Evolutionary conservation across 2,329 filamentous ascomycete species (phyloP).

Genomic region (Pestalotiopsis sp.): DNA sequence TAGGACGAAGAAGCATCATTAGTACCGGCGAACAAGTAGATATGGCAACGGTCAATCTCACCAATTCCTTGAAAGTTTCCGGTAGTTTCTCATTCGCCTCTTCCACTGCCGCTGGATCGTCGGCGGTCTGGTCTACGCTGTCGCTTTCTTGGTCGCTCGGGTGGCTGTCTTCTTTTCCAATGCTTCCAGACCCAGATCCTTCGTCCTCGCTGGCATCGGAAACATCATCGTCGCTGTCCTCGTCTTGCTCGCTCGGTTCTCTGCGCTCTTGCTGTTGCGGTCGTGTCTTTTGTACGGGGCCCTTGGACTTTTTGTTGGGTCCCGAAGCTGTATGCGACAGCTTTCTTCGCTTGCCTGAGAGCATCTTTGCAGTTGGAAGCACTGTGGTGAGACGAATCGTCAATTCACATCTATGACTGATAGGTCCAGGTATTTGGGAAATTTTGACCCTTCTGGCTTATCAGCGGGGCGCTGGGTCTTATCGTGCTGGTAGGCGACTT

Average conservation of each 20-base stretch:
- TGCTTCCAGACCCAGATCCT: background rate
- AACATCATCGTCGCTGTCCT: constrained; percentile 22
- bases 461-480: constrained; percentile 6
- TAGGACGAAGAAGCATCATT: constrained; percentile 31
- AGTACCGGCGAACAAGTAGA: constrained; percentile 8
- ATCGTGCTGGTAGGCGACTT: background rate
- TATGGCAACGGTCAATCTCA: background rate
- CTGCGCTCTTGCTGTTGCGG: background rate
- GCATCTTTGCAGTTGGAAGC: constrained; percentile 29
- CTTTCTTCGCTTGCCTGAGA: constrained; percentile 44
- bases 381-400: background rate
- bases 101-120: constrained; percentile 31
- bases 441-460: constrained; percentile 12
- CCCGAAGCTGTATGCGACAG: constrained; percentile 28
- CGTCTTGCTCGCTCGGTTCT: constrained; percentile 2
- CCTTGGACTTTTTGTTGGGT: background rate
- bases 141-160: constrained; percentile 24
- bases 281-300: background rate
- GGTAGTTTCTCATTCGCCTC: constrained; percentile 11
- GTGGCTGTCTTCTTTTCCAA: constrained; percentile 7
- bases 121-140: constrained; percentile 22
- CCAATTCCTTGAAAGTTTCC: constrained; percentile 67
- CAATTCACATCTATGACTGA: background rate
- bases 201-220: constrained; percentile 13
- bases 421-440: background rate